Evolutionary conservation across 2,329 filamentous ascomycete genomes (phyloP), one percentile per base, ranked within the genome.

Genomic region (Dissoconium aciculare): DNA sequence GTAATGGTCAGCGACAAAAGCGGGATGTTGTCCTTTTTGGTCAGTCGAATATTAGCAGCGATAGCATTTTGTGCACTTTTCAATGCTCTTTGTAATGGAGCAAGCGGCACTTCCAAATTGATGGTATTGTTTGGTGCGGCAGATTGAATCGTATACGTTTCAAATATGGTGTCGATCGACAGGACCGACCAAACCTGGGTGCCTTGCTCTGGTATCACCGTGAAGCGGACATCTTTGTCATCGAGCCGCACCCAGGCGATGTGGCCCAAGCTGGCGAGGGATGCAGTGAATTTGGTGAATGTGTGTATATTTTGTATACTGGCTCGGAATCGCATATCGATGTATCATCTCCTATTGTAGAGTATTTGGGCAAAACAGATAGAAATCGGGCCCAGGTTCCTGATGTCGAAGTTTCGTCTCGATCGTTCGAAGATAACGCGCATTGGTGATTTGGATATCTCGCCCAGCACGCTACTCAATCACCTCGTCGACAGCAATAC

Each of bases 81-180:
- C 35, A 98, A 73, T n/a, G 89, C 89, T 36, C 85, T 78, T 48
- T 89, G 81, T 13, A 98, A 72, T 2, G 81, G 77, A 10, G 72
- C 69, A n/a, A 95, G 73, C 15, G 89, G 84, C 1, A 98, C 71
- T 59, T 98, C 89, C 40, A 98, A 76, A 58, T 98, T 94, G 59
- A 98, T 94, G 31, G 84, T 81, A 57, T 93, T 93, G 55, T 73
- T 66, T 23, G 64, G 63, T 28, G 84, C 78, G 30, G 80, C 80
- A 29, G 85, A 93, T 54, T 93, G 78, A 43, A 95, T 75, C 32
- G 74, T 71, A 60, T 91, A 93, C 42, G 67, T 64, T 51, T 84
- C 69, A 55, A 98, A 95, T 47, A 98, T 83, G 44, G 83, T 75
- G 50, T 92, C 81, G 24, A 50, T 47, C 2, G 42, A 38, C 2